These are phyloP conservation scores for Pestalotiopsis sp. DNA, from an alignment of 2,329 filamentous ascomycete genomes.

Conservation along the genomic window DNA sequence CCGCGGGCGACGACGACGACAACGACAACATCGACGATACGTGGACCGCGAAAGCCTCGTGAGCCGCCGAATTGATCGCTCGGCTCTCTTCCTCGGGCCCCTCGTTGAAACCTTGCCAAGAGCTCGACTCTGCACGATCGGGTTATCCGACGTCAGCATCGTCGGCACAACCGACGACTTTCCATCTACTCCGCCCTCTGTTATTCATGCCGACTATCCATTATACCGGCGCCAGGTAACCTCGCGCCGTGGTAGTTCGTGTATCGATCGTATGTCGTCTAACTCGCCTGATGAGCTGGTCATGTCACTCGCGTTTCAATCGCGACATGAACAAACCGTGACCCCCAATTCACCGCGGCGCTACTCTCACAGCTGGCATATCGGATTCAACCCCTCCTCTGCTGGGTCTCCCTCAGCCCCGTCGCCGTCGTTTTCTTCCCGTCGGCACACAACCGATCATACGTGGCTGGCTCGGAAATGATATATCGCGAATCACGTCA, in stretches of 20 bases:
- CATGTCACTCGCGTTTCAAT: slow-evolving; percentile 25
- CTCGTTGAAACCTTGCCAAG: slow-evolving; percentile 11
- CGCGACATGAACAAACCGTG: slow-evolving; percentile 16
- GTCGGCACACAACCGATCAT: neutral
- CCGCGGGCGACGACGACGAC: neutral
- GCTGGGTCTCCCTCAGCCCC: slow-evolving; percentile 21
- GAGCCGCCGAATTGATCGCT: neutral
- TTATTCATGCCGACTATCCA: slow-evolving; percentile 10
- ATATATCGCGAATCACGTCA: neutral
- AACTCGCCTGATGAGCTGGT: slow-evolving; percentile 26
- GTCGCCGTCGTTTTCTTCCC: slow-evolving; percentile 20
- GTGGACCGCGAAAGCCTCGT: neutral
- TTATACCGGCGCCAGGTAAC: neutral
- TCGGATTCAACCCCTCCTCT: slow-evolving; percentile 22
- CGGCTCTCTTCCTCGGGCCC: neutral
- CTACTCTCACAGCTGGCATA: slow-evolving; percentile 12
- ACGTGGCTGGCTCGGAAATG: neutral
- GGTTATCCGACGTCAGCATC: slow-evolving; percentile 12
- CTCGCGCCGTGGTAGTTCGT: slow-evolving; percentile 24
- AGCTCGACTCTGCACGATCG: slow-evolving; percentile 11
- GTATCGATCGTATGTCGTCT: slow-evolving; percentile 20
- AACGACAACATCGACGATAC: slow-evolving; percentile 1
- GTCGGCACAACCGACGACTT: slow-evolving; percentile 11
- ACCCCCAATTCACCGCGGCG: slow-evolving; percentile 8
- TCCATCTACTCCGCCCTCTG: neutral